Evolutionary conservation across 352 stramenopile species (phyloP), one percentile per base, ranked within the genome.

Genomic region (Globisporangium nagaii): DNA sequence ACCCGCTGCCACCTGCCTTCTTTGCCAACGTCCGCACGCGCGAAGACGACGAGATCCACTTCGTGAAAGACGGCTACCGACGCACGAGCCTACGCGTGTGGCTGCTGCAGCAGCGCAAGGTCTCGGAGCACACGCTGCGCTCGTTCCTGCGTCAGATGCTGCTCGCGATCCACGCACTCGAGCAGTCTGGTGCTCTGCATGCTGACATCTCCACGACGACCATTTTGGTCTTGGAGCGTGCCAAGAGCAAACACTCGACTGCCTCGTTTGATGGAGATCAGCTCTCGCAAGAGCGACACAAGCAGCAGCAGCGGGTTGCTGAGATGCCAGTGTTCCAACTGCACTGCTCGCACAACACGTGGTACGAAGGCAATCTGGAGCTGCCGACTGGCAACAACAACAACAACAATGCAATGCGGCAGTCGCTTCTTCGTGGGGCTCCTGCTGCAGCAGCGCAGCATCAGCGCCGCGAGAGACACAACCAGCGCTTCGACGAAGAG

Each of bases 61-160:
- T 55, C 32, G 32, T 53, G 7, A 53, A 58, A 32, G 57, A 84
- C 22, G 69, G 70, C 5, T 62, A 57, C 17, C 37, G 65, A 20
- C 60, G 68, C 13, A 27, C 69, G 22, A 80, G 64, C 15, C 45
- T 85, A 30, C 60, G 49, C 10, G 42, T 51, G n/a, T 90, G 80
- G 77, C 62, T 87, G 22, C 31, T 53, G 0, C 60, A 56, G 8
- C 63, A 66, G 24, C 36, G 60, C 5, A 52, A 56, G 2, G 57
- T 84, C 17, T 70, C 57, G 11, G 71, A 77, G 45, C 47, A 35
- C 22, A 67, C 62, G 17, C 57, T 90, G 37, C 71, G 69, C 2
- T 84, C 74, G 5, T 80, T 89, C 45, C 50, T 84, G 28, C 63
- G 69, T 10, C 79, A 93, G 61, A 63, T 89, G 56, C 53, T 91